Conservation (phyloP, 345 rosid species). For the Ricinus communis region DNA sequence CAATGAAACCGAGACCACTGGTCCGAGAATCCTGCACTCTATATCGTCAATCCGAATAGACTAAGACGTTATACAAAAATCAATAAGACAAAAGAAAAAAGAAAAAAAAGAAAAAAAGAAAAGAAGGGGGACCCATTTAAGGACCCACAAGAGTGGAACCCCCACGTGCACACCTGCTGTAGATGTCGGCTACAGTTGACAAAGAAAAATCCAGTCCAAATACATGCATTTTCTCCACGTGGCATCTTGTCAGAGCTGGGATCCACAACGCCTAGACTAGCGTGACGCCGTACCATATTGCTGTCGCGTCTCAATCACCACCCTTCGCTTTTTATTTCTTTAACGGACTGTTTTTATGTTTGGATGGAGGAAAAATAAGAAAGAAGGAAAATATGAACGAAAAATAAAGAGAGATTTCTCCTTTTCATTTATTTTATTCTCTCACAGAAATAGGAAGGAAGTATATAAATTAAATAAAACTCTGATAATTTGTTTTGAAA, state of each 20-base stretch:
- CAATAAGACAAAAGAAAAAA: too few relatives aligned
- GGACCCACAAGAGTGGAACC: conserved; percentile 21
- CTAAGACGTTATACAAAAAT: background rate
- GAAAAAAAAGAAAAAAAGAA: too few relatives aligned
- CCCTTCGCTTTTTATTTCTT: background rate
- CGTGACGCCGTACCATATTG: conserved; percentile 23
- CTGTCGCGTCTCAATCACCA: conserved; percentile 17
- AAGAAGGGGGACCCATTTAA: background rate
- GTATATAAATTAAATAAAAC: too few relatives aligned
- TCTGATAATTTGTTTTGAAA: too few relatives aligned
- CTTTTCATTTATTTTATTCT: too few relatives aligned
- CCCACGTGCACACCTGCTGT: conserved; percentile 41
- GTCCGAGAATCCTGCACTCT: conserved; percentile 37
- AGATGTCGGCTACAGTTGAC: conserved; percentile 39
- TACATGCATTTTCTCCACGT: conserved; percentile 22
- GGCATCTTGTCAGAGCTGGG: background rate
- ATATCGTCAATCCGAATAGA: conserved; percentile 34
- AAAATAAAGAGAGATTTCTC: too few relatives aligned
- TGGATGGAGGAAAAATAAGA: too few relatives aligned
- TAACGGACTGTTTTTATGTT: too few relatives aligned
- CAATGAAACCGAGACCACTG: background rate
- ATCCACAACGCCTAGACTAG: background rate
- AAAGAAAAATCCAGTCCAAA: background rate
- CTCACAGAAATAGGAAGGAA: too few relatives aligned
- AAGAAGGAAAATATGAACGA: too few relatives aligned